Percentiles rank a stretch among this genome's conserved stretches.
phyloP scores from a whole-genome alignment of 2,329 filamentous ascomycete genomes.

The Pseudogymnoascus sp. region DNA sequence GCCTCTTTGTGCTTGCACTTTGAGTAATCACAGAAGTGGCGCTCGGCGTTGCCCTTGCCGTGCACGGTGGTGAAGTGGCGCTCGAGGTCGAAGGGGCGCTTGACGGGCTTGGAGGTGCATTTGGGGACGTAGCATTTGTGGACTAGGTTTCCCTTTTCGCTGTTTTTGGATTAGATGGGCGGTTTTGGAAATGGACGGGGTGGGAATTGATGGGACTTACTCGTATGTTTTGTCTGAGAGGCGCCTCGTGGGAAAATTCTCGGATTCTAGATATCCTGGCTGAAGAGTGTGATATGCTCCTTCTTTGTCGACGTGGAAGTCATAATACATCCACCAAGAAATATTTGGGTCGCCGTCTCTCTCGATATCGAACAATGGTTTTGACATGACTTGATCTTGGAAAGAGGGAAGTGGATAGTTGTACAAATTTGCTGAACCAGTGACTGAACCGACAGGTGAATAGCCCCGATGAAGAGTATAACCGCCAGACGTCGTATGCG shows the following conservation, averaged over 20 bases:
- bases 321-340: slow-evolving; percentile 10
- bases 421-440: neutral
- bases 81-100: slow-evolving; percentile 31
- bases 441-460: neutral
- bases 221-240: neutral
- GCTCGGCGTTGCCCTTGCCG: slow-evolving; percentile 11
- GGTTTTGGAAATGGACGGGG: neutral
- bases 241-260: neutral
- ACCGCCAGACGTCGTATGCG: neutral
- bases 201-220: neutral
- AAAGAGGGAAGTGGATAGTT: neutral
- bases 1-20: slow-evolving; percentile 29
- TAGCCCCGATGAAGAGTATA: neutral
- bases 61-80: slow-evolving; percentile 32
- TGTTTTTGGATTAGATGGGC: neutral
- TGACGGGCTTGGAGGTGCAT: slow-evolving; percentile 14
- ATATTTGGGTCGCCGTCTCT: slow-evolving; percentile 8
- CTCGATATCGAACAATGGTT: slow-evolving; percentile 2
- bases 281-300: slow-evolving; percentile 8
- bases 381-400: neutral
- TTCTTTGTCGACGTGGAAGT: neutral
- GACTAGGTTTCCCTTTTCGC: neutral
- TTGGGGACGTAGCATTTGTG: slow-evolving; percentile 1
- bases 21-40: slow-evolving; percentile 26
- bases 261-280: neutral